Base-by-base conservation (phyloP, 2,329 filamentous ascomycete genomes). In the Colletotrichum somersetense region DNA sequence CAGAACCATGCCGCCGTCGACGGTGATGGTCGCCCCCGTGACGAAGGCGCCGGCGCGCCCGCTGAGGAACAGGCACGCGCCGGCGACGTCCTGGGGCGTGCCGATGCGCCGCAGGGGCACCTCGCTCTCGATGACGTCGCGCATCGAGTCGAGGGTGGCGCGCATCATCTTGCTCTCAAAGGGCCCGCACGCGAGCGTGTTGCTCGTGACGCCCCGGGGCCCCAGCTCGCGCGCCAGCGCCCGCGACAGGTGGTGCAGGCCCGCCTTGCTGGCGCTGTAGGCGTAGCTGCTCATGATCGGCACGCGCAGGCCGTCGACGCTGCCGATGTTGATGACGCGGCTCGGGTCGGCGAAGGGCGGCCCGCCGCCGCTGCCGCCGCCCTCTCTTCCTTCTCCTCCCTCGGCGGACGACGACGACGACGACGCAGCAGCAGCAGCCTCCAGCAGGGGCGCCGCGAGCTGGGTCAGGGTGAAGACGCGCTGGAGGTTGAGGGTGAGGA, bases 101-200 rank as follows among this genome's bases (percentile, higher is more conserved):
- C 92, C 92, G 76, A 94, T 92, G 42, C 92, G 83, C 0, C 89
- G 87, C 75, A 94, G 77, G 12, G 92, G 92, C 72, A 92, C 90
- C 4, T 86, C 86, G 0, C 80, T 82, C 69, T 85, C 84, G 75
- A 92, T 91, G 8, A 79, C 79, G 5, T 89, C 87, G 59, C 86
- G 84, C 70, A 86, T 87, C 44, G 84, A 81, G 72, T 89, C 85
- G 72, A 92, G 81, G 70, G 89, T 89, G 26, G 85, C 86, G 68
- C 85, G 86, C 89, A 91, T 91, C 91, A 92, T 92, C 83, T 91
- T 91, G 73, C 86, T 90, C 74, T 90, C 85, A 73, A 92, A 92
- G 3, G 92, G 91, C 3, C 92, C 92, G 77, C 91, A 93, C 7
- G 92, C 92, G 67, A 94, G 81, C 4, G 90, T 89, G 78, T 94